These are phyloP conservation scores for Trichoderma cornu-damae DNA, from an alignment of 2,329 filamentous ascomycete species.

Conservation along the genomic window DNA sequence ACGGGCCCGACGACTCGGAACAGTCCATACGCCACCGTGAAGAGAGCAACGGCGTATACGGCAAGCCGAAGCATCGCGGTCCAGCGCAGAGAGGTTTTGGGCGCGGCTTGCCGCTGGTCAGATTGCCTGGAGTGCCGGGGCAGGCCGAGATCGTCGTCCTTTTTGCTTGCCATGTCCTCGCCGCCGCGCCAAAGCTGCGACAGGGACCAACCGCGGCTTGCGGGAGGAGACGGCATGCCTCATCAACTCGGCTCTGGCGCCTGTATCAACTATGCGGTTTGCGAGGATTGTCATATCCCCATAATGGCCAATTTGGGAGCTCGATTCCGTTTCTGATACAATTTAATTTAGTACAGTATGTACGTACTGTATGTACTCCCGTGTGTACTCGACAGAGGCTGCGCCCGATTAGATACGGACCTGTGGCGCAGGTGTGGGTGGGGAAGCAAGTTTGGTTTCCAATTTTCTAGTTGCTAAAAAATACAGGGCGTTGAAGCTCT, in stretches of 20 bases:
- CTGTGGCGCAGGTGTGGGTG: constrained; percentile 1
- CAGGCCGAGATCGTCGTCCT: constrained; percentile 50
- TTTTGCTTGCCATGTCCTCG: constrained; percentile 56
- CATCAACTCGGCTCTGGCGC: neutral
- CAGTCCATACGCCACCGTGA: constrained; percentile 50
- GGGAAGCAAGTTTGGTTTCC: no score
- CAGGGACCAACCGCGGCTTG: constrained; percentile 29
- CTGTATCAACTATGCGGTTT: neutral
- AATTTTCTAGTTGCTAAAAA: no score
- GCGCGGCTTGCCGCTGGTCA: constrained; percentile 39
- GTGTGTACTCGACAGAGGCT: no score
- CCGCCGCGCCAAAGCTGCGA: constrained; percentile 45
- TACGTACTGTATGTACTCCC: no score
- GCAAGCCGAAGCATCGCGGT: constrained; percentile 51
- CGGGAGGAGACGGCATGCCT: constrained; percentile 13
- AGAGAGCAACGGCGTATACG: constrained; percentile 41
- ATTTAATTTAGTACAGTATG: no score
- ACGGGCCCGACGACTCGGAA: constrained; percentile 28
- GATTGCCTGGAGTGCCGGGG: constrained; percentile 23
- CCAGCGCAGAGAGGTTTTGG: constrained; percentile 40
- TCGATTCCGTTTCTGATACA: neutral
- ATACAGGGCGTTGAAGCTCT: no score
- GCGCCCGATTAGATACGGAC: neutral
- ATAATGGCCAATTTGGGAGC: neutral
- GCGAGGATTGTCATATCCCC: neutral